Base-by-base conservation (phyloP, 2,329 filamentous ascomycete genomes). In the Calonectria honghensis region DNA sequence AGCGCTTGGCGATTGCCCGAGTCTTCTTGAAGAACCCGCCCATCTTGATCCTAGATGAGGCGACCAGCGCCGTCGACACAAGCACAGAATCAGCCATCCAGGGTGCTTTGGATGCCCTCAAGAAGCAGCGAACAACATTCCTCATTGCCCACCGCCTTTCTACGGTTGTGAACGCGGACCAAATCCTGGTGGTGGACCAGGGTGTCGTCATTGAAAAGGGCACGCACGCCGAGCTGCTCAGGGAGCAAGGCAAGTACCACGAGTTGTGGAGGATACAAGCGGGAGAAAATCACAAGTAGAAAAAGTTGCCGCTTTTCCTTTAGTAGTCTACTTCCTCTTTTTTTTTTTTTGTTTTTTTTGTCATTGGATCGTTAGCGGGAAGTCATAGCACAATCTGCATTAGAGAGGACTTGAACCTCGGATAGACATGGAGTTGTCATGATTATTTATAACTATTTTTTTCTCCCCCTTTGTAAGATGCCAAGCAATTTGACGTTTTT, bases 141-240 rank as follows among this genome's bases (percentile, higher is more conserved):
- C 82, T 88, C 0, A 86, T 90, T 76, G 88, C 89, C 31, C 89
- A 89, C 76, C 79, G 87, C 59, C 78, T 86, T 2, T 84, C 82
- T 3, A 85, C 84, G 0, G 81, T 85, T 41, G 88, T 90, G 27
- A 86, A 20, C 2, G 87, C 90, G 0, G 89, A 92, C 74, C 83
- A 85, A 66, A 91, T 92, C 51, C 71, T 91, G 57, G 90, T 91
- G 6, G 82, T 92, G 32, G 85, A 89, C 70, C 84, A 88, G 51
- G 91, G 91, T 6, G 82, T 83, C 45, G 85, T 91, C 31, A 83
- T 88, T 29, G 89, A 92, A 79, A 84, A 85, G 39, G 90, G 91
- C 6, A 87, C 85, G 24, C 90, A 91, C 76, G 77, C 84, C 0
- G 85, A 88, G 37, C 81, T 92, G 52, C 78, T 91, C 32, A 79